Conservation (phyloP, 2,329 filamentous ascomycete species). For the Neonectria hederae region DNA sequence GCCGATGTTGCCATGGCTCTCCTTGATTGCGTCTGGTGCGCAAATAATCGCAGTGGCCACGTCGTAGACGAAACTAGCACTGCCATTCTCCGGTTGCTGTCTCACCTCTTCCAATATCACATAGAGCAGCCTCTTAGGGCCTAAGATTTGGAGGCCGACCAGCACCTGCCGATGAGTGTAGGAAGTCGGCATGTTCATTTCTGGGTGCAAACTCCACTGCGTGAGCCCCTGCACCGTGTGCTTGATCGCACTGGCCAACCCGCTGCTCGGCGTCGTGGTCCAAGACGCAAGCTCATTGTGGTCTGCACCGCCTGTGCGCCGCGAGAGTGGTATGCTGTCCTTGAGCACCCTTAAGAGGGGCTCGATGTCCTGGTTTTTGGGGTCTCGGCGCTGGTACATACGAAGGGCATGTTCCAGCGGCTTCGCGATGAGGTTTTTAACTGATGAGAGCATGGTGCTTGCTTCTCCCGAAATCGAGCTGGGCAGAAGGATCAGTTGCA, state of each 20-base stretch:
- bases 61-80: slow-evolving; percentile 72
- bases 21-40: slow-evolving; percentile 66
- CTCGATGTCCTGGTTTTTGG: slow-evolving; percentile 74
- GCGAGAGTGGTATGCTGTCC: slow-evolving; percentile 64
- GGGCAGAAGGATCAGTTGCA: slow-evolving; percentile 77
- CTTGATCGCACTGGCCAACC: slow-evolving; percentile 66
- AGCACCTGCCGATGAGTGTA: slow-evolving; percentile 80
- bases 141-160: slow-evolving; percentile 67
- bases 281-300: slow-evolving; percentile 75
- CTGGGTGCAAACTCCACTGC: slow-evolving; percentile 71
- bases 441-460: slow-evolving; percentile 73
- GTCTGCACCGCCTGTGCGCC: slow-evolving; percentile 70
- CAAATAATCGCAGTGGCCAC: slow-evolving; percentile 75
- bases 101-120: slow-evolving; percentile 75
- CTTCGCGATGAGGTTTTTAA: slow-evolving; percentile 76
- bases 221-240: slow-evolving; percentile 70
- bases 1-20: slow-evolving; percentile 46
- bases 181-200: slow-evolving; percentile 66
- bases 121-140: slow-evolving; percentile 67
- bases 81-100: slow-evolving; percentile 66
- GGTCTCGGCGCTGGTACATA: slow-evolving; percentile 72
- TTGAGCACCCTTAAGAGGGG: slow-evolving; percentile 74
- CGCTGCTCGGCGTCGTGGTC: slow-evolving; percentile 65
- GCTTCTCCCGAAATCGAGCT: slow-evolving; percentile 77
- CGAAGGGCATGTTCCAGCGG: slow-evolving; percentile 74